A percentile compares a stretch with the other conserved stretches of the same genome.
These are phyloP conservation scores for Sporothrix phasma DNA, from an alignment of 2,329 filamentous ascomycete species.

Conservation along the genomic window DNA sequence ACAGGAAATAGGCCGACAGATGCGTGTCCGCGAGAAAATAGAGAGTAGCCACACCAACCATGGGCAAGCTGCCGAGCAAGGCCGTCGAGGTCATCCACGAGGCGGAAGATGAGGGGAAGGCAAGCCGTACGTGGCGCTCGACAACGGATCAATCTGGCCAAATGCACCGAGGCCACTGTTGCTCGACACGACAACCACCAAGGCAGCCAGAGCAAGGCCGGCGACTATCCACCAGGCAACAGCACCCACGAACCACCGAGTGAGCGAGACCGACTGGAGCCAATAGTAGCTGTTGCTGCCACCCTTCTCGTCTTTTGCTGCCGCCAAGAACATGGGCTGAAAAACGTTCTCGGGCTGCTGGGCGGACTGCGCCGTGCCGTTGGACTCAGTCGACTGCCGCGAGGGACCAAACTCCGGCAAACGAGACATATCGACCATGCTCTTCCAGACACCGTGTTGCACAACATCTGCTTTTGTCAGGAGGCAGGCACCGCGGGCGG, in stretches of 20 bases:
- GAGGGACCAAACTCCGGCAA: conserved; percentile 11
- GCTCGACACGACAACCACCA: conserved; percentile 28
- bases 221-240: conserved; percentile 31
- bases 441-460: conserved; percentile 33
- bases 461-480: conserved; percentile 39
- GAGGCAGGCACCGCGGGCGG: conserved; percentile 34
- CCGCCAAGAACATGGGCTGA: conserved; percentile 10
- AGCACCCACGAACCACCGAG: conserved; percentile 34
- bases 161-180: conserved; percentile 30
- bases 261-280: conserved; percentile 33
- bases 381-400: neutral
- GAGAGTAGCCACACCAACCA: conserved; percentile 37
- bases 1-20: conserved; percentile 39
- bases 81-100: conserved; percentile 24
- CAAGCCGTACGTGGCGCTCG: conserved; percentile 25
- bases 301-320: conserved; percentile 21
- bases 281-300: conserved; percentile 31
- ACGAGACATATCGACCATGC: conserved; percentile 35
- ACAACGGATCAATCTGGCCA: conserved; percentile 27
- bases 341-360: conserved; percentile 6
- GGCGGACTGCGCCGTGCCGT: neutral
- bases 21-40: conserved; percentile 40
- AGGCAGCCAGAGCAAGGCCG: conserved; percentile 30
- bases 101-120: conserved; percentile 18
- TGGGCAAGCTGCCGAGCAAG: conserved; percentile 37